Percentiles rank a stretch among this genome's conserved stretches.
Evolutionary conservation across 257 asterid genomes (phyloP).

Genomic region (Coffea canephora): DNA sequence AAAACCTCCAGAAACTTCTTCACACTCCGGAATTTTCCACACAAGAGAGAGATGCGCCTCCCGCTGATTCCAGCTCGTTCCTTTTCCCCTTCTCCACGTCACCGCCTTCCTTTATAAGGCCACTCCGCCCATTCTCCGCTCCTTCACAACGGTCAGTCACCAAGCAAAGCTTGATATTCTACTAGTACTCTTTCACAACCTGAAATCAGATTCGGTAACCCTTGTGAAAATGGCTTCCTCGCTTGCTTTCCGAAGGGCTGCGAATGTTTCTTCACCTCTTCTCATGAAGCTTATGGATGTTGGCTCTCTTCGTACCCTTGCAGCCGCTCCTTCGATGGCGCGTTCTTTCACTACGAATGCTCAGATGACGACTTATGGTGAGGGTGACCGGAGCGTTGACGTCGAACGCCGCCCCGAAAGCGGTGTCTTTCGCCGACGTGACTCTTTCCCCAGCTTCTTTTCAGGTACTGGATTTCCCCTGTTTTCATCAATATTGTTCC

Average conservation of each 20-base stretch:
- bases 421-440: conserved; percentile 32
- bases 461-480: conserved; percentile 20
- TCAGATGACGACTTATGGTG: conserved; percentile 28
- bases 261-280: conserved; percentile 20
- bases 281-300: conserved; percentile 17
- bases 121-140: neutral
- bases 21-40: conserved; percentile 18
- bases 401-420: conserved; percentile 24
- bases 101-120: conserved; percentile 3
- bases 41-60: conserved; percentile 2
- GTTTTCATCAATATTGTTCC: too few species aligned
- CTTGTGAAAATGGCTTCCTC: conserved; percentile 32
- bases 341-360: conserved; percentile 36
- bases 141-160: neutral
- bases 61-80: conserved; percentile 7
- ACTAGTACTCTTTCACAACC: too few species aligned
- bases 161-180: neutral
- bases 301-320: conserved; percentile 17
- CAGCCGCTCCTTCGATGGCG: conserved; percentile 20
- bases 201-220: neutral
- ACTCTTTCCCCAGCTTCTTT: conserved; percentile 28
- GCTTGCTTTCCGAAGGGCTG: conserved; percentile 29
- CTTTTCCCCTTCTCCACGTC: conserved; percentile 29
- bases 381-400: conserved; percentile 25
- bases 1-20: neutral